Percentiles rank a stretch among this genome's conserved stretches.
These are phyloP conservation scores for Brasilioporus rufonigricans DNA, from an alignment of 768 basidiomycete genomes.

Conservation along the genomic window DNA sequence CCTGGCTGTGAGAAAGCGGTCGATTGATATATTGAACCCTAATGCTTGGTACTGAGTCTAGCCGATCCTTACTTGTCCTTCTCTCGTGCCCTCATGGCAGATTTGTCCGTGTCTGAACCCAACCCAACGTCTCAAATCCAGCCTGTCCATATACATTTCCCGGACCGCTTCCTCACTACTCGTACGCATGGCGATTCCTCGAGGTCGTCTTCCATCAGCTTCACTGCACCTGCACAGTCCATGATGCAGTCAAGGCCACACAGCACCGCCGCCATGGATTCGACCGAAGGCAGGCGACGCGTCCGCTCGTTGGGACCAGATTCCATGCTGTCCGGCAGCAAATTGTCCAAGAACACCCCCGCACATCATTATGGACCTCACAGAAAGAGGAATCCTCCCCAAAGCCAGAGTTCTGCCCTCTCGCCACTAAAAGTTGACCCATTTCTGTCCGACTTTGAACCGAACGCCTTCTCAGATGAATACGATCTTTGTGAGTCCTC, in stretches of 20 bases:
- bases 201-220: slow-evolving; percentile 31
- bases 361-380: slow-evolving; percentile 17
- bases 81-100: slow-evolving; percentile 27
- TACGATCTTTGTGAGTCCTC: slow-evolving; percentile 68
- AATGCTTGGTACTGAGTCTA: background rate
- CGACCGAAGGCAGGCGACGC: slow-evolving; percentile 18
- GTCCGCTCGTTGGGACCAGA: slow-evolving; percentile 22
- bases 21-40: background rate
- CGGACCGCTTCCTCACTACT: slow-evolving; percentile 29
- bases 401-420: slow-evolving; percentile 13
- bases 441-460: slow-evolving; percentile 35
- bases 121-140: slow-evolving; percentile 10
- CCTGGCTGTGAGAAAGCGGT: background rate
- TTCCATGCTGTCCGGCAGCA: slow-evolving; percentile 12
- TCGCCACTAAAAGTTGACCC: slow-evolving; percentile 27
- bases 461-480: slow-evolving; percentile 63
- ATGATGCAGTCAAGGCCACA: slow-evolving; percentile 15
- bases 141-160: slow-evolving; percentile 34
- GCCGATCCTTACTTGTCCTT: background rate
- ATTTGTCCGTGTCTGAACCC: slow-evolving; percentile 24
- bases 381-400: slow-evolving; percentile 17
- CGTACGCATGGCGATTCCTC: slow-evolving; percentile 28
- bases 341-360: slow-evolving; percentile 15
- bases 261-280: slow-evolving; percentile 4
- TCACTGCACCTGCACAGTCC: slow-evolving; percentile 16